phyloP scores from a whole-genome alignment of 2,329 filamentous ascomycete species.

The Tolypocladium guangdongense region DNA sequence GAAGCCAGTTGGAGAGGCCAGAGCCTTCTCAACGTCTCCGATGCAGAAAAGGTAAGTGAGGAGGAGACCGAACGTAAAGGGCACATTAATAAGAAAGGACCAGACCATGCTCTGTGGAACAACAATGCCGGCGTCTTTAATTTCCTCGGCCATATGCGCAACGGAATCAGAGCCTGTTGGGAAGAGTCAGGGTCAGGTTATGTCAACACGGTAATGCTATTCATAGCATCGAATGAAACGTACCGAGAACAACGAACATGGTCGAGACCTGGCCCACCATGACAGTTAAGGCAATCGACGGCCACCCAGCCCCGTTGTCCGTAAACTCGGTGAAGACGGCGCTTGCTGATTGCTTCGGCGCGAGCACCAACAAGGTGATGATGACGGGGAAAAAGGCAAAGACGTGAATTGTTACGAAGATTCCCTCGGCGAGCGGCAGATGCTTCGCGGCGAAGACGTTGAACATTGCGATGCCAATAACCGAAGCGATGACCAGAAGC shows the following conservation, averaged over 20 bases:
- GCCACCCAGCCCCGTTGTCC: constrained; percentile 6
- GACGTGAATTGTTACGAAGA: constrained; percentile 7
- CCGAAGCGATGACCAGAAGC: constrained; percentile 3
- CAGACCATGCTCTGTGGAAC: constrained; percentile 9
- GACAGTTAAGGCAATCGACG: constrained; percentile 4
- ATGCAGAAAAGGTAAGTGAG: constrained; percentile 12
- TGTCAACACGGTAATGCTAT: no score
- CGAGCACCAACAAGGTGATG: constrained; percentile 4
- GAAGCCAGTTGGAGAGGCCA: constrained; percentile 8
- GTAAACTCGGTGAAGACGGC: constrained; percentile 5
- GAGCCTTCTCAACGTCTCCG: constrained; percentile 5
- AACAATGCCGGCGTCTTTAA: constrained; percentile 8
- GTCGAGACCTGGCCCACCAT: constrained; percentile 6
- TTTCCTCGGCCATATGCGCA: constrained; percentile 9
- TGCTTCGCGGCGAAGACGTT: constrained; percentile 5
- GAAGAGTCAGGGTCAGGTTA: neutral
- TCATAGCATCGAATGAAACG: neutral
- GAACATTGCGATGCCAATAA: constrained; percentile 5
- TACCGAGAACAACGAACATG: constrained; percentile 6
- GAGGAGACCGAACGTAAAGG: constrained; percentile 11
- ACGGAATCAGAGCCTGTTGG: constrained; percentile 7
- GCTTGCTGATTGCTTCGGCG: constrained; percentile 3
- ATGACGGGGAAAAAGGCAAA: constrained; percentile 7
- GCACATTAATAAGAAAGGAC: constrained; percentile 9
- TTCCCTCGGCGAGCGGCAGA: constrained; percentile 5